Conservation (phyloP, 208 protist genomes). For the Eutreptiella sp. region DNA sequence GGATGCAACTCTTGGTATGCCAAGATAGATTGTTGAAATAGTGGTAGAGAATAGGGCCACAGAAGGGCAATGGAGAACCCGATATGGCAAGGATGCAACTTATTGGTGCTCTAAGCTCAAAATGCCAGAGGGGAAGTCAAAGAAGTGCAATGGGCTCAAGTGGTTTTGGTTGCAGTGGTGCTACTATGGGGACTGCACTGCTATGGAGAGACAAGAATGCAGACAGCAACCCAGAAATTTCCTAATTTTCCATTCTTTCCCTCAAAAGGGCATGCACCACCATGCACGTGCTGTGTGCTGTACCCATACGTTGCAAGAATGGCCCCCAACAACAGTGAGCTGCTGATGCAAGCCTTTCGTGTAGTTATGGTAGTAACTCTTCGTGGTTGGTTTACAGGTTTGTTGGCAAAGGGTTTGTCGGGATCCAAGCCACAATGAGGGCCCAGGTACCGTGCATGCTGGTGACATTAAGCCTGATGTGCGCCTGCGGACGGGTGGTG, state of each 20-base stretch:
- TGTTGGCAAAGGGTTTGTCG: background rate
- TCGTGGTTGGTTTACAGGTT: slow-evolving; percentile 1
- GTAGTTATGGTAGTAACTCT: slow-evolving; percentile 1
- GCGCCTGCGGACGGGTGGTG: background rate
- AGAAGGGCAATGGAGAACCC: background rate
- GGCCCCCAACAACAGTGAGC: background rate
- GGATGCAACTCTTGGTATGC: background rate
- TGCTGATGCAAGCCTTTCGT: background rate
- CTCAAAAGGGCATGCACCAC: too few relatives aligned
- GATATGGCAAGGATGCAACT: background rate
- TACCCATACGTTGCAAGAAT: too few relatives aligned
- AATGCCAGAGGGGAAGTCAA: too few relatives aligned
- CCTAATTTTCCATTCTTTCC: too few relatives aligned
- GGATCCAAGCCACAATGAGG: background rate
- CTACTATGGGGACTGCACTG: too few relatives aligned
- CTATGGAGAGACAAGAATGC: too few relatives aligned
- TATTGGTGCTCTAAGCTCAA: too few relatives aligned
- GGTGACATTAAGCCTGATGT: background rate
- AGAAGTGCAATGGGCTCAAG: too few relatives aligned
- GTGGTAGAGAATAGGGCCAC: background rate
- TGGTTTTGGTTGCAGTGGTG: too few relatives aligned
- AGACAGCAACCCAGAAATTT: too few relatives aligned
- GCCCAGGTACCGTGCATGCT: background rate
- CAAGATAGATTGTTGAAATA: slow-evolving; percentile 2
- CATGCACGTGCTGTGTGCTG: too few relatives aligned